phyloP scores from a whole-genome alignment of 768 basidiomycete species.

The Tricholomella constricta region DNA sequence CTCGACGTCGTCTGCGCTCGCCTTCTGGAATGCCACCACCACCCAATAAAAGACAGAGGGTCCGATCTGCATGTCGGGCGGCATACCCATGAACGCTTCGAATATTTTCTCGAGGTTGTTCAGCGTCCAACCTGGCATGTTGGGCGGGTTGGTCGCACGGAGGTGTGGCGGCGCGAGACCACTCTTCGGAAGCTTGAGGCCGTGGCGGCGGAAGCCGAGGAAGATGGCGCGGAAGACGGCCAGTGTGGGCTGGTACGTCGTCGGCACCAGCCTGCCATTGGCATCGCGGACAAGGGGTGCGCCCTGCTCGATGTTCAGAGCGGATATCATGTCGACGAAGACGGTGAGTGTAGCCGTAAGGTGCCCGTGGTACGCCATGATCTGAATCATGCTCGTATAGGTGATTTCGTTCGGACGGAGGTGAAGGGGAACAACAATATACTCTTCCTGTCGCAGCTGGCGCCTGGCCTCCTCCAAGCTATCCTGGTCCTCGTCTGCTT shows the following conservation, averaged over 20 bases:
- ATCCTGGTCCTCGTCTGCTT: constrained; percentile 32
- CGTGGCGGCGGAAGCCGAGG: constrained; percentile 71
- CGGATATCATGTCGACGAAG: constrained; percentile 68
- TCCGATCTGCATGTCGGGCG: constrained; percentile 43
- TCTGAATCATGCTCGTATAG: constrained; percentile 69
- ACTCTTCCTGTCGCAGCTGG: constrained; percentile 45
- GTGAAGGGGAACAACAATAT: constrained; percentile 42
- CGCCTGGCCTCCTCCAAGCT: constrained; percentile 34
- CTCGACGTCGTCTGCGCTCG: constrained; percentile 52
- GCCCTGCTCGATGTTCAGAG: constrained; percentile 39
- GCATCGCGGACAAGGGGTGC: constrained; percentile 30
- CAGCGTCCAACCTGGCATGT: constrained; percentile 53
- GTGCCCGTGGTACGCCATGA: constrained; percentile 71
- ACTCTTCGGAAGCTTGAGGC: constrained; percentile 26
- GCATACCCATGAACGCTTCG: constrained; percentile 61
- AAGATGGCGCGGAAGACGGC: constrained; percentile 72
- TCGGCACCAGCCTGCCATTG: constrained; percentile 25
- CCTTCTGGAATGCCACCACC: constrained; percentile 61
- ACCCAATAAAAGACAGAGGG: constrained; percentile 63
- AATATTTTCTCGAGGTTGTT: constrained; percentile 60
- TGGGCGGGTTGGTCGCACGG: constrained; percentile 2
- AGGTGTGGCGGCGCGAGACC: constrained; percentile 2
- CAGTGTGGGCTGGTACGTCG: constrained; percentile 44
- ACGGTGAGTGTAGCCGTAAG: constrained; percentile 54
- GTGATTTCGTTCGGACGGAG: constrained; percentile 65